Base-by-base conservation (phyloP, 2,329 filamentous ascomycete genomes). In the Pestalotiopsis sp. region DNA sequence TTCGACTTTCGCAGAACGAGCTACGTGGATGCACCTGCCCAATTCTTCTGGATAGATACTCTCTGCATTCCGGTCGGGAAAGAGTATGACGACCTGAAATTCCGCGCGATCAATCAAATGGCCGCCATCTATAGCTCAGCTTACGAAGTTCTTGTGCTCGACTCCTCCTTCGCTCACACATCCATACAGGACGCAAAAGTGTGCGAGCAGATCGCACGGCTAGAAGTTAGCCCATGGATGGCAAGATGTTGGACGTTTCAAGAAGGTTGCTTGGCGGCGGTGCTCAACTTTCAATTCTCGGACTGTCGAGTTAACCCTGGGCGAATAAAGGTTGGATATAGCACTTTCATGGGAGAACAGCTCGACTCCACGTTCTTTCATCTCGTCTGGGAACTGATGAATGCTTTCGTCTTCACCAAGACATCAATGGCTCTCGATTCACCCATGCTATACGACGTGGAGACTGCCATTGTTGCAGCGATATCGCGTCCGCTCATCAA, bases 1-100 rank as follows among this genome's bases (percentile, higher is more conserved):
- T n/a, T n/a, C n/a, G n/a, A n/a, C n/a, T n/a, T 52, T 52, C 45
- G 45, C 4, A 6, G 45, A 52, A 52, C 45, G 9, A 20, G 45
- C 57, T 25, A 23, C 57, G 13, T 59, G 6, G 31, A 27, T 6
- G 12, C 9, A 27, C 20, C 14, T 41, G 60, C 12, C 27, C 20
- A 39, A 13, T n/a, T 14, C 13, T 63, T 63, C 60, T 63, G 60
- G 60, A 17, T 63, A 20, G 60, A 63, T 1, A 63, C 60, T n/a
- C 60, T 63, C 4, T 63, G 60, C 38, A 63, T 63, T 2, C 60
- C 60, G 3, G 27, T 63, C 4, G 60, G 60, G 1, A 63, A 23
- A 5, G 60, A 63, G 60, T 23, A n/a, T n/a, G n/a, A 25, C 11
- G 31, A 39, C 5, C 60, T 63, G 1, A 36, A 39, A 41, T 23